Conservation (phyloP, 2,329 filamentous ascomycete genomes). For the Alternaria incomplexa region DNA sequence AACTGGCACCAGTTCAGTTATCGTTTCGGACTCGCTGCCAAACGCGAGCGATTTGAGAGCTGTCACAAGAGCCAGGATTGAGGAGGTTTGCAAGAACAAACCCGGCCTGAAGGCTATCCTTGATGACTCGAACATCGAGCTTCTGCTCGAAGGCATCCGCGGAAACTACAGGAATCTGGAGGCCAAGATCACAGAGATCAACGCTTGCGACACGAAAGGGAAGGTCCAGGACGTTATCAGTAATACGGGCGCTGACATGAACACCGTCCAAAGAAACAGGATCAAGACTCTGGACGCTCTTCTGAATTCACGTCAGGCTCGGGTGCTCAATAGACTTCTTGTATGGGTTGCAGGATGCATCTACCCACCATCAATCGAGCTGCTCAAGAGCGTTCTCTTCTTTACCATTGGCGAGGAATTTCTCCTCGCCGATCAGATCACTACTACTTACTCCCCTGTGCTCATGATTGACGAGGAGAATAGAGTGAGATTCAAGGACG, state of each 20-base stretch:
- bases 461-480: slow-evolving; percentile 6
- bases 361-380: not conserved
- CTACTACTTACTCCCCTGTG: slow-evolving; percentile 7
- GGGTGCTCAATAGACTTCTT: slow-evolving; percentile 16
- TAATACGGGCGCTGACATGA: slow-evolving; percentile 10
- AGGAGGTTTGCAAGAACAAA: slow-evolving; percentile 8
- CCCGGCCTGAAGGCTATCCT: slow-evolving; percentile 16
- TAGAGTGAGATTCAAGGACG: slow-evolving; percentile 3
- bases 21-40: not conserved
- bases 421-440: slow-evolving; percentile 6
- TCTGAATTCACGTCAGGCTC: slow-evolving; percentile 11
- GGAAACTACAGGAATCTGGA: slow-evolving; percentile 17
- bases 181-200: slow-evolving; percentile 19
- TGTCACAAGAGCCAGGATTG: slow-evolving; percentile 6
- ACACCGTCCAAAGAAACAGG: not conserved
- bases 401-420: slow-evolving; percentile 4
- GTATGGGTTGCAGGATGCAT: slow-evolving; percentile 18
- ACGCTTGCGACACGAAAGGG: slow-evolving; percentile 20
- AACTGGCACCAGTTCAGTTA: not conserved
- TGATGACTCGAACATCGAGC: slow-evolving; percentile 15
- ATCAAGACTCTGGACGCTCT: slow-evolving; percentile 3
- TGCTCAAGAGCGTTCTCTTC: slow-evolving; percentile 21
- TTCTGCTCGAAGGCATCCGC: slow-evolving; percentile 13
- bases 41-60: slow-evolving; percentile 11
- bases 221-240: slow-evolving; percentile 18